Conservation (phyloP, 2,329 filamentous ascomycete genomes). For the Lasiodiplodia sp. region DNA sequence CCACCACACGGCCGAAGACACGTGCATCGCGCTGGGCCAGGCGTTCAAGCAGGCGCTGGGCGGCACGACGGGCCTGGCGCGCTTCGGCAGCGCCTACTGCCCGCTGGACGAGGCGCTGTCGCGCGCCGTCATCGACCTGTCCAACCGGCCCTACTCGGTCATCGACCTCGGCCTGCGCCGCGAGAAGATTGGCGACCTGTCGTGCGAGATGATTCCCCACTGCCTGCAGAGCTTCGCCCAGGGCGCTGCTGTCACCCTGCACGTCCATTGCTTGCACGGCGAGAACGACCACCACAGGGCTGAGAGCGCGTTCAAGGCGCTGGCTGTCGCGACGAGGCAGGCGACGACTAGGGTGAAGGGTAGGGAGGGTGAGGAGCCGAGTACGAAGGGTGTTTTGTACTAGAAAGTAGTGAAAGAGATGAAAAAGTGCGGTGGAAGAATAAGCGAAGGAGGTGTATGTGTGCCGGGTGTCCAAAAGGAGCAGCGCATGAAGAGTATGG, state of each 20-base stretch:
- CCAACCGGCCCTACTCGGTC: conserved; percentile 86
- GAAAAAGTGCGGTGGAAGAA: not conserved
- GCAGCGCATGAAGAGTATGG: not conserved
- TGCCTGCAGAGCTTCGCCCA: conserved; percentile 94
- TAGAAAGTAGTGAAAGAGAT: conserved; percentile 24
- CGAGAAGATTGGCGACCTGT: conserved; percentile 93
- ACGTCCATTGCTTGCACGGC: conserved; percentile 90
- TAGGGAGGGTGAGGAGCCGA: conserved; percentile 90
- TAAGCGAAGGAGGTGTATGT: not conserved
- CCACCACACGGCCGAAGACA: conserved; percentile 97
- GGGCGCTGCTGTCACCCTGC: conserved; percentile 87
- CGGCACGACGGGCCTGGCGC: conserved; percentile 78
- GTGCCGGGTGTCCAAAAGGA: not conserved
- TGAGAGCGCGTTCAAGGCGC: conserved; percentile 95
- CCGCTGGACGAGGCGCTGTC: conserved; percentile 96
- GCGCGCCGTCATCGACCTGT: conserved; percentile 92
- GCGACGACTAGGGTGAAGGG: conserved; percentile 79
- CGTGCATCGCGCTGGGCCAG: conserved; percentile 86
- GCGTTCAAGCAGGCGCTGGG: conserved; percentile 85
- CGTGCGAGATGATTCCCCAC: conserved; percentile 96
- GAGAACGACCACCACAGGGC: conserved; percentile 96
- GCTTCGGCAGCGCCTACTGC: conserved; percentile 91
- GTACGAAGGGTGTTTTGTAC: conserved; percentile 90
- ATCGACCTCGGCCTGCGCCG: conserved; percentile 84
- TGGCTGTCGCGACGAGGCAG: conserved; percentile 83